These are phyloP conservation scores for Chlorophyllum brunneum DNA, from an alignment of 768 basidiomycete genomes.

Conservation along the genomic window DNA sequence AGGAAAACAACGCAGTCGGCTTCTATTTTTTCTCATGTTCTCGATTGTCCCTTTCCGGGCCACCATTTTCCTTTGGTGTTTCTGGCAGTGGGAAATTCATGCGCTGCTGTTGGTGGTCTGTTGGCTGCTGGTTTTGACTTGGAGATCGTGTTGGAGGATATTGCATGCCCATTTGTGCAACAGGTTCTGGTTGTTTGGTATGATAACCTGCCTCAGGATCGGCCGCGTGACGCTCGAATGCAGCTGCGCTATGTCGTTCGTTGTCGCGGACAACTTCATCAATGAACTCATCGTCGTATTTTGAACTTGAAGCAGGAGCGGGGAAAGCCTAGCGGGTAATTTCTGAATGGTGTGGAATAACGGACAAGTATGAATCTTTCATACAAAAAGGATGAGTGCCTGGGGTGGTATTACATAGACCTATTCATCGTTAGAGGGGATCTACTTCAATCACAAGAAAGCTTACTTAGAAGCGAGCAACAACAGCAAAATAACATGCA, in stretches of 20 bases:
- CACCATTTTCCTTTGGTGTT: not conserved
- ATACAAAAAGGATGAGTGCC: slow-evolving; percentile 7
- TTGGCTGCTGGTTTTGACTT: not conserved
- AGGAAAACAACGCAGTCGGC: not conserved
- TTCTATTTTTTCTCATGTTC: not conserved
- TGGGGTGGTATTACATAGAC: slow-evolving; percentile 1
- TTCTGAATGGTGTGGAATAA: not conserved
- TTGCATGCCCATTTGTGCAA: slow-evolving; percentile 1
- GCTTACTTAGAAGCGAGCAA: slow-evolving; percentile 4
- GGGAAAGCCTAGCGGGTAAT: not conserved
- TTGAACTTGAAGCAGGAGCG: not conserved
- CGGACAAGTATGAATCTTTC: not conserved
- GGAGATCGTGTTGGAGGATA: not conserved
- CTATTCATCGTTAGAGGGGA: not conserved
- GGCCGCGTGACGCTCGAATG: not conserved
- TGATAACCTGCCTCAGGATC: not conserved
- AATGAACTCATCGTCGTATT: slow-evolving; percentile 7
- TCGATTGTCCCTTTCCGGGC: not conserved
- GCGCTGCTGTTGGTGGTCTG: not conserved
- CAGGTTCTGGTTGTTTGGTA: slow-evolving; percentile 6
- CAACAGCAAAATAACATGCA: slow-evolving; percentile 8
- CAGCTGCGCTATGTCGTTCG: not conserved
- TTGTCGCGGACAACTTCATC: slow-evolving; percentile 7
- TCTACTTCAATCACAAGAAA: not conserved
- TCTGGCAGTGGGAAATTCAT: not conserved